A percentile compares a stretch with the other conserved stretches of the same genome.
Evolutionary conservation across 2,329 filamentous ascomycete genomes (phyloP).

Genomic region (Fusarium musae): DNA sequence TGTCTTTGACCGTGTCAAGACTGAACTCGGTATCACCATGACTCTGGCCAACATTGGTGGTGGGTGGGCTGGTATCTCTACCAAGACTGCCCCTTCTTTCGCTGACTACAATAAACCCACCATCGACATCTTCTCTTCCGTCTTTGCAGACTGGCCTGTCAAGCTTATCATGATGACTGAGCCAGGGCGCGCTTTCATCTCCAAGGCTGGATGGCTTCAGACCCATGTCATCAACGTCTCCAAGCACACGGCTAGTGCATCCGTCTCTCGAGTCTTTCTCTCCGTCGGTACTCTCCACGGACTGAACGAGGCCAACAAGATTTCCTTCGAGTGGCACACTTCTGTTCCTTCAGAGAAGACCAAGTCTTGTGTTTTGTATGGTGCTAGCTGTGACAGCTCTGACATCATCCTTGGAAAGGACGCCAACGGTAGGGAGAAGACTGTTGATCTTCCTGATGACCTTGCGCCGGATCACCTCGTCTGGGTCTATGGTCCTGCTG

Average conservation of each 20-base stretch:
- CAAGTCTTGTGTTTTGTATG: neutral
- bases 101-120: neutral
- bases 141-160: neutral
- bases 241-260: neutral
- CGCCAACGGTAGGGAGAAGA: neutral
- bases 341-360: neutral
- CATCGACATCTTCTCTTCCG: neutral
- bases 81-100: neutral
- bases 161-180: neutral
- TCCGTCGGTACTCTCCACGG: neutral
- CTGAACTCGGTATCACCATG: neutral
- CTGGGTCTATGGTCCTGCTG: neutral
- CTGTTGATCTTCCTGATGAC: neutral
- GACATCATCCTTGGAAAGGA: neutral
- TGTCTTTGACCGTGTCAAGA: neutral
- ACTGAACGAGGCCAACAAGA: neutral
- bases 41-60: neutral
- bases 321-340: neutral
- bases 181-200: neutral
- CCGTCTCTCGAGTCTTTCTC: neutral
- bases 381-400: neutral
- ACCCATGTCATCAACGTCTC: neutral
- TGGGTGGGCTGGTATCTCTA: neutral
- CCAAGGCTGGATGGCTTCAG: neutral
- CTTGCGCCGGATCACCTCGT: neutral